Percentiles rank a stretch among this genome's conserved stretches.
These are phyloP conservation scores for Leersia perrieri DNA, from an alignment of 176 grass and related monocot genomes.

Conservation along the genomic window DNA sequence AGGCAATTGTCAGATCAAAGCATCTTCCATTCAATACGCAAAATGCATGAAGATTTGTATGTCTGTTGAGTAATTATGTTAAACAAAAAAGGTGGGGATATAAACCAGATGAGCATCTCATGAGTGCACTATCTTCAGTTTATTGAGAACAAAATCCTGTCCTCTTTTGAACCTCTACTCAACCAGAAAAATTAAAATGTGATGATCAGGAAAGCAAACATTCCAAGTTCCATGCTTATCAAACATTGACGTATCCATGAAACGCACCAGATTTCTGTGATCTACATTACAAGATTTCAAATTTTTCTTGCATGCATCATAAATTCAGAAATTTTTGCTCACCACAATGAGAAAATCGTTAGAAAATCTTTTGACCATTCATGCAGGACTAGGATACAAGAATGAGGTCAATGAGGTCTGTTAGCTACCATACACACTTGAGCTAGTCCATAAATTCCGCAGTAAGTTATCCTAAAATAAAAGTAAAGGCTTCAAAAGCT, in stretches of 20 bases:
- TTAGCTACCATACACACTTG: background rate
- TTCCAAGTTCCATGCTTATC: background rate
- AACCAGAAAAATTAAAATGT: background rate
- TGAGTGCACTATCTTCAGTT: background rate
- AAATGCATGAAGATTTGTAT: background rate
- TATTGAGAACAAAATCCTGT: background rate
- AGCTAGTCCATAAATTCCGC: background rate
- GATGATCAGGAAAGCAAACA: background rate
- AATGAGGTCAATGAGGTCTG: background rate
- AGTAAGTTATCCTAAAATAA: background rate
- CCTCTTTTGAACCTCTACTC: background rate
- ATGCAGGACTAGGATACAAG: background rate
- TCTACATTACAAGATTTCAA: background rate
- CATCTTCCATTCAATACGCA: background rate
- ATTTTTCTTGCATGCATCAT: background rate
- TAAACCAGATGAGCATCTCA: background rate
- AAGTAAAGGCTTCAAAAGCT: background rate
- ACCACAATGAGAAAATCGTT: background rate
- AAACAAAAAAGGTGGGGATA: background rate
- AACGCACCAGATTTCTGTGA: background rate
- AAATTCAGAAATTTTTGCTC: background rate
- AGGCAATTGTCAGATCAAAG: background rate
- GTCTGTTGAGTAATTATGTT: background rate
- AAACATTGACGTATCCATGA: background rate
- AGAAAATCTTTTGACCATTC: background rate